Conservation (phyloP, 331 rosid species). For the Pyracantha coccinea region DNA sequence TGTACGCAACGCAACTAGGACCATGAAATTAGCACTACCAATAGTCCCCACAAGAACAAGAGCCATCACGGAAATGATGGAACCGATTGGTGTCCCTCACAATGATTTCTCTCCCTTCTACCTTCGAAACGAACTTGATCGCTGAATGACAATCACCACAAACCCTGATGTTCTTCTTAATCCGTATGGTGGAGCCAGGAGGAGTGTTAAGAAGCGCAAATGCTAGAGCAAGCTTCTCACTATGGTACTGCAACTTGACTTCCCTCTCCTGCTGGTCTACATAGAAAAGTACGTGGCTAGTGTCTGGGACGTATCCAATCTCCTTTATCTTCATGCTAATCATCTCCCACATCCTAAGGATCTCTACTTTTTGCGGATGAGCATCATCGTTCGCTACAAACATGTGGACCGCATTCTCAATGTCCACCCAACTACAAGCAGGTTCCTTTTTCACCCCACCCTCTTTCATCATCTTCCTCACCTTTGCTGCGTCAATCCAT, state of each 20-base stretch:
- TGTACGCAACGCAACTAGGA: not conserved
- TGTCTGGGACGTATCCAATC: slow-evolving; percentile 38
- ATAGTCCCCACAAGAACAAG: slow-evolving; percentile 41
- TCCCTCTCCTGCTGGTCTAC: slow-evolving; percentile 39
- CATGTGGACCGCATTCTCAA: slow-evolving; percentile 38
- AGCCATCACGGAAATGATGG: slow-evolving; percentile 35
- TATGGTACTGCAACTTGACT: slow-evolving; percentile 36
- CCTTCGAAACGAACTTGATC: slow-evolving; percentile 33
- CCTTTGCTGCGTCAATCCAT: slow-evolving; percentile 32
- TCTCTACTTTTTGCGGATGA: slow-evolving; percentile 22
- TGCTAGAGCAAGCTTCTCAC: slow-evolving; percentile 44
- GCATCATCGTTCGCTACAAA: slow-evolving; percentile 37
- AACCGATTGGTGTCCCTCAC: slow-evolving; percentile 43
- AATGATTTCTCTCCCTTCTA: slow-evolving; percentile 35
- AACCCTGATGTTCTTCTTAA: slow-evolving; percentile 39
- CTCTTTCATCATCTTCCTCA: slow-evolving; percentile 43
- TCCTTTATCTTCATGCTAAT: slow-evolving; percentile 27
- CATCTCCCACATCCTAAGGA: slow-evolving; percentile 30
- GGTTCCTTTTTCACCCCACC: slow-evolving; percentile 45
- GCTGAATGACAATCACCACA: slow-evolving; percentile 48
- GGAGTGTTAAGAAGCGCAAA: slow-evolving; percentile 33
- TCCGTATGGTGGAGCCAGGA: slow-evolving; percentile 30
- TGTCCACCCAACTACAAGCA: slow-evolving; percentile 54
- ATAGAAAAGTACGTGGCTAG: slow-evolving; percentile 38
- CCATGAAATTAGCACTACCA: slow-evolving; percentile 17